Base-by-base conservation (phyloP, 371 early-diverging fungal species). In the Spraguea lophii region DNA sequence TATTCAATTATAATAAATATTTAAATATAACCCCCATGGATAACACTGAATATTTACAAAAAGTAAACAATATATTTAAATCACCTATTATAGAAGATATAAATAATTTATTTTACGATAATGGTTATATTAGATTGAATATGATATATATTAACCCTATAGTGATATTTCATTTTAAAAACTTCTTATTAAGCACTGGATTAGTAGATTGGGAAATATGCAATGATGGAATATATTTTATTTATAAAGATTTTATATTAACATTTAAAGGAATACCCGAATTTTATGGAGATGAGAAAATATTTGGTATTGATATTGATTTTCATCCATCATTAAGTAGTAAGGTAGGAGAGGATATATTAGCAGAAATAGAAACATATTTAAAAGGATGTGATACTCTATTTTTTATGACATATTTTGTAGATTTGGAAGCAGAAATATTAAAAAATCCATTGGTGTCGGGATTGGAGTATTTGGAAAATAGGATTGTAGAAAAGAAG, bases 101-200 rank as follows among this genome's bases (percentile, higher is more conserved):
- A n/a, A 3, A 44, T n/a, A 23, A 21, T 35, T 17, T 57, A 3
- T 62, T 62, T 49, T 57, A 62, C 1, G 17, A 17, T 15, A 54
- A 62, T 21, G 45, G 54, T 7, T 57, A 51, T 42, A 59, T 63
- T 17, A 30, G 63, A 22, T 27, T 63, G 2, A 63, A 63, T 38
- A 63, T 54, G 50, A 39, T 63, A 20, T 63, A 58, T 37, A 63
- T 63, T 25, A 34, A 34, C 9, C 63, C 63, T 1, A 49, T 63
- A 20, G 24, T 56, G 12, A 30, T 62, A 22, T 30, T n/a, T 2
- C 42, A 58, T 17, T 44, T 62, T 17, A 49, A 47, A 40, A 41
- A 36, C 19, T 25, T 46, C 19, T 23, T 62, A 13, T 25, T 23
- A 1, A 46, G 34, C 13, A 30, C 44, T 20, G 62, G 53, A 2